Base-by-base conservation (phyloP, 2,329 filamentous ascomycete species). In the Botrytis elliptica region DNA sequence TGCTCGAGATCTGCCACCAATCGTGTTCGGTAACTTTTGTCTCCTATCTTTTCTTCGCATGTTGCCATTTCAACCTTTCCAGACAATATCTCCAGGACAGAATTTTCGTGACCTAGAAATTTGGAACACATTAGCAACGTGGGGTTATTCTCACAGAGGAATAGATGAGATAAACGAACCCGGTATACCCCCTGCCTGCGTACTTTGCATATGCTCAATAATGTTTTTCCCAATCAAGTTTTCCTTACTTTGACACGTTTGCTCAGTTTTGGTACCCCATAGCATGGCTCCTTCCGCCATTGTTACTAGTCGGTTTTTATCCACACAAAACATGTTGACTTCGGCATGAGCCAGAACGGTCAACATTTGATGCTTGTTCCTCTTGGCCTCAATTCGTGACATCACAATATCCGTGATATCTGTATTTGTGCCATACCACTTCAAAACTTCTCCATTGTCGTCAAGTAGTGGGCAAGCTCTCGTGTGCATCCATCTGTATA, bases 381-480 rank as follows among this genome's bases (percentile, higher is more conserved):
- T 76, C 55, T 76, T 75, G 40, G 77, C 77, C 62, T 76, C 75
- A 40, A 76, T 78, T 44, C 78, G 73, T 29, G 74, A 75, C 70
- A 78, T 77, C 14, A 78, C 75, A 10, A 76, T 57, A 55, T 79
- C 75, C 52, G 77, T 77, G 46, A 79, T 78, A 55, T 79, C 78
- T 18, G 76, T 79, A 66, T 71, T 76, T 12, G 78, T 79, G 22
- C 77, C 78, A 62, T 78, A 77, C 78, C 78, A 79, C 64, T 78
- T 78, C 49, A 78, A 25, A 7, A 78, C 74, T 5, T 72, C 73
- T 5, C 77, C 76, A 10, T 65, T 33, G 1, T 72, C 68, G 42
- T 73, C 73, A 68, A 64, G 62, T 6, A 75, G 71, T 12, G 77
- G 76, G 29, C 69, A 74, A 8, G 76, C 78, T 40, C 77, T 75